Evolutionary conservation across 2,329 filamentous ascomycete species (phyloP), one percentile per base, ranked within the genome.

Genomic region (Penicillium sp.): DNA sequence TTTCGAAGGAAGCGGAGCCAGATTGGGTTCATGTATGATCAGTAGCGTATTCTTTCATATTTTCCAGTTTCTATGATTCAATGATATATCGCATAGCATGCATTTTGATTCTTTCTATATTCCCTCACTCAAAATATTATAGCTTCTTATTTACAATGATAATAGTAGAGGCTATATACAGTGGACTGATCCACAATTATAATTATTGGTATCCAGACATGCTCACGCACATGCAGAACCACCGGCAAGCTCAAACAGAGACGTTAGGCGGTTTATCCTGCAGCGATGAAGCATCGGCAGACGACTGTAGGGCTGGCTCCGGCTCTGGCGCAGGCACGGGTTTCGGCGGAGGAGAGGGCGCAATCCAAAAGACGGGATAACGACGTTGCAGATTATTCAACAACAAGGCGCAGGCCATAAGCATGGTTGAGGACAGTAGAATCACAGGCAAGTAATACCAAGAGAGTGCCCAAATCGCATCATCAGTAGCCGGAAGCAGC

Each of bases 351-450:
- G 51, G 44, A 1, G 43, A 12, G 8, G 67, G 67, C 9, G 65
- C 59, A 59, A 69, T 64, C 70, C 69, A 72, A 47, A 70, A 69
- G 4, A 63, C 57, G 9, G 69, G 70, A 50, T 71, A 72, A 20
- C 67, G 59, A 5, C 69, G 68, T 9, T 67, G 64, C 25, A 72
- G 43, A 53, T 72, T 72, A 51, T 72, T 72, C 20, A 72, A 51
- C 26, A 72, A 23, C 37, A 71, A 14, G 2, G 70, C 69, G 41
- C 63, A 66, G 11, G 25, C 58, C 40, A 71, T 43, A 23, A 72
- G 63, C 51, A 72, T 49, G 1, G 62, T 53, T 0, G 69, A 71
- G 11, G 69, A 72, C 8, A 70, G 51, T 14, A 72, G 58, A 1
- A 71, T 58, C 1, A 70, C 61, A 6, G 70, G 69, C 40, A 72